These are phyloP conservation scores for Fraxinus nigra DNA, from an alignment of 305 asterid genomes.

Conservation along the genomic window DNA sequence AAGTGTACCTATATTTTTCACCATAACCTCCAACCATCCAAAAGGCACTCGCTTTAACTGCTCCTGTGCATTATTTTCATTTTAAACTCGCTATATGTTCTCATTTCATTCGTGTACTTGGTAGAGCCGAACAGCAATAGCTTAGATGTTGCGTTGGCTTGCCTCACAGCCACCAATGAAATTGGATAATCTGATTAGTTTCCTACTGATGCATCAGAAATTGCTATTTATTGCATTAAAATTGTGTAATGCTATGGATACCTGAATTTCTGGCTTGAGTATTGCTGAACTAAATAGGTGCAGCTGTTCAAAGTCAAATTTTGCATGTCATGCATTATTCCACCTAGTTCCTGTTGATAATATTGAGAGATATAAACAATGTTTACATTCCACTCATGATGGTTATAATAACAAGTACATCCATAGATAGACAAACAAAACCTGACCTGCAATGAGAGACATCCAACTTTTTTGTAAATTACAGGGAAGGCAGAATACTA, in stretches of 20 bases:
- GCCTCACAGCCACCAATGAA: not conserved
- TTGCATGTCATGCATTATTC: slow-evolving; percentile 6
- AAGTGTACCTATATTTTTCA: not conserved
- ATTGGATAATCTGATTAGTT: not conserved
- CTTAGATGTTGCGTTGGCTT: slow-evolving; percentile 11
- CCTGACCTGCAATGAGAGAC: slow-evolving; percentile 4
- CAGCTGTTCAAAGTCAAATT: not conserved
- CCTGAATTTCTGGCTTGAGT: slow-evolving; percentile 6
- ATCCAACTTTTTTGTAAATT: slow-evolving; percentile 24
- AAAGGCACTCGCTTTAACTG: slow-evolving; percentile 14
- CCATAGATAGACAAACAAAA: not conserved
- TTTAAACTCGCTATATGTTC: not conserved
- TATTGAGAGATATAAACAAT: not conserved
- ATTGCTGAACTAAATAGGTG: not conserved
- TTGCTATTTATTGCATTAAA: slow-evolving; percentile 4
- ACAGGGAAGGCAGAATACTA: slow-evolving; percentile 59
- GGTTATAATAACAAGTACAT: not conserved
- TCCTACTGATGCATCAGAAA: slow-evolving; percentile 6
- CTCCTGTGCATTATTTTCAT: slow-evolving; percentile 2
- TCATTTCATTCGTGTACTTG: slow-evolving; percentile 5
- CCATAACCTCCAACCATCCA: slow-evolving; percentile 12
- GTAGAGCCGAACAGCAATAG: slow-evolving; percentile 1
- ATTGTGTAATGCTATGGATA: not conserved
- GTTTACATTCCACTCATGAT: not conserved
- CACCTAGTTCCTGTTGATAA: not conserved